Conservation (phyloP, 2,329 filamentous ascomycete species). For the Colletotrichum tamarilloi region DNA sequence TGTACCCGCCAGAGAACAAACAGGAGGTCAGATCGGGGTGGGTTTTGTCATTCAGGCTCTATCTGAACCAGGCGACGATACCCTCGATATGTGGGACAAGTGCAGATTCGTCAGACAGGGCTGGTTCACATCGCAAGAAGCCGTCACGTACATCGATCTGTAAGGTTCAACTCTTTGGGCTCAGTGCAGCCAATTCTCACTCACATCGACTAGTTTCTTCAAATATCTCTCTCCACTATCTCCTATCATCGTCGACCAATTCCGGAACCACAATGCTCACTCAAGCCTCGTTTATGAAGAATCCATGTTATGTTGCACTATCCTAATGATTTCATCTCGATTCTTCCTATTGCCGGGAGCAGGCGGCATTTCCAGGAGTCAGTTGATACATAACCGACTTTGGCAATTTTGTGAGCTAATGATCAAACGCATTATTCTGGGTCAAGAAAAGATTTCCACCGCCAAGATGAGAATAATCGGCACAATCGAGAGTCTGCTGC, state of each 20-base stretch:
- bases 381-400: constrained; percentile 36
- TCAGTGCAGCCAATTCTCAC: background rate
- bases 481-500: constrained; percentile 37
- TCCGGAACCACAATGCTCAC: constrained; percentile 28
- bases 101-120: constrained; percentile 41
- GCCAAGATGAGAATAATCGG: constrained; percentile 37
- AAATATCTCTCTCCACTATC: constrained; percentile 18
- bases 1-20: background rate
- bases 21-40: background rate
- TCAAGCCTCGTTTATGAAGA: constrained; percentile 34
- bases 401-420: constrained; percentile 40
- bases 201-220: constrained; percentile 16
- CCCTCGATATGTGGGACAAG: constrained; percentile 40
- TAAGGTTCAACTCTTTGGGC: constrained; percentile 3
- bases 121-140: constrained; percentile 42
- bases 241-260: background rate
- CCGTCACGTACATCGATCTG: constrained; percentile 41
- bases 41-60: constrained; percentile 6
- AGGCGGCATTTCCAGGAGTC: constrained; percentile 38
- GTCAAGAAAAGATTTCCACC: constrained; percentile 39
- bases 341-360: constrained; percentile 39
- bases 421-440: constrained; percentile 37
- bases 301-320: constrained; percentile 38
- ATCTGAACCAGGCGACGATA: constrained; percentile 37
- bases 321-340: constrained; percentile 38